Percentiles rank a stretch among this genome's conserved stretches.
Conservation (phyloP, 2,329 filamentous ascomycete genomes). For the Aspergillus quadricinctus region DNA sequence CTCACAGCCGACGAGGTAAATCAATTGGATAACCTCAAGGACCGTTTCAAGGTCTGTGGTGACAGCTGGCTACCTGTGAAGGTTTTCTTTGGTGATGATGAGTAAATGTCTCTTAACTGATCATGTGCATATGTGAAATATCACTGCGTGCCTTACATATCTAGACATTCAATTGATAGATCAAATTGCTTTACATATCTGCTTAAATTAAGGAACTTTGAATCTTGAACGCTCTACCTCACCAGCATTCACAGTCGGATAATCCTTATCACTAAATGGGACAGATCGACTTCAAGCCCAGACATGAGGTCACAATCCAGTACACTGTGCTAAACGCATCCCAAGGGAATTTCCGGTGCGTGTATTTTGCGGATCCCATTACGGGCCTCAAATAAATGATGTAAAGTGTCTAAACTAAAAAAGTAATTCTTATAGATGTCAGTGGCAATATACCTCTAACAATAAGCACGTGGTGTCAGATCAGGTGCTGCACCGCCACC, state of each 20-base stretch:
- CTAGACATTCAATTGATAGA: conserved; percentile 8
- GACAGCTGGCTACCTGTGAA: conserved; percentile 67
- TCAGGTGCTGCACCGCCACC: conserved; percentile 24
- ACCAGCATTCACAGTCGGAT: not conserved
- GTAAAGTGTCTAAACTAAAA: not conserved
- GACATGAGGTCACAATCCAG: too few species aligned
- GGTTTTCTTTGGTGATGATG: conserved; percentile 80
- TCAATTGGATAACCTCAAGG: conserved; percentile 62
- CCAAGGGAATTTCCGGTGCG: too few species aligned
- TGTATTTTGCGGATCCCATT: too few species aligned
- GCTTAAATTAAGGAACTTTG: not conserved
- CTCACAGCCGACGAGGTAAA: conserved; percentile 69
- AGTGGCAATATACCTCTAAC: not conserved
- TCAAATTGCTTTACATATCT: not conserved
- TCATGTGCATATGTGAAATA: conserved; percentile 16
- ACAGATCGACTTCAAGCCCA: not conserved
- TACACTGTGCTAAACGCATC: too few species aligned
- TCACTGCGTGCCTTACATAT: conserved; percentile 16
- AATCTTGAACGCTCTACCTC: not conserved
- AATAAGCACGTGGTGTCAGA: conserved; percentile 11
- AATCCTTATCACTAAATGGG: not conserved
- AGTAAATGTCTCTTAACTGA: conserved; percentile 47
- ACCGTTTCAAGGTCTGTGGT: conserved; percentile 77
- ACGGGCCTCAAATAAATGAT: not conserved
- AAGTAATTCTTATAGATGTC: not conserved